A percentile compares a stretch with the other conserved stretches of the same genome.
These are phyloP conservation scores for Scheffersomyces titani DNA, from an alignment of 1,139 yeast genomes.

Conservation along the genomic window DNA sequence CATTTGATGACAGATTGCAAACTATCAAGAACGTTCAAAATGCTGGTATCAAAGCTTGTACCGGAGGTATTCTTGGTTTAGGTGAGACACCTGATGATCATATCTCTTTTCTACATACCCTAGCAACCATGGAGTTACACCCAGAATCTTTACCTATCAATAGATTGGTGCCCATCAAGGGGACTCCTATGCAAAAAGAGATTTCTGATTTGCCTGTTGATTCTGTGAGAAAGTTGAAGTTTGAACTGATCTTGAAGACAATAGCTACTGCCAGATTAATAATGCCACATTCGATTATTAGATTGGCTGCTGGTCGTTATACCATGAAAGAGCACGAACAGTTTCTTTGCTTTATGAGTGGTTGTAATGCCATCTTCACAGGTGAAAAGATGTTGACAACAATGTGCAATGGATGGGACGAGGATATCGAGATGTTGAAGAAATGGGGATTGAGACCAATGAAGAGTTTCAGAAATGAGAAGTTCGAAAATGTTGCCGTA, in stretches of 20 bases:
- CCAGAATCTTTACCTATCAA: slow-evolving; percentile 86
- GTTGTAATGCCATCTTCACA: slow-evolving; percentile 79
- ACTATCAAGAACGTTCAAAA: slow-evolving; percentile 66
- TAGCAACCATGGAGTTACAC: slow-evolving; percentile 66
- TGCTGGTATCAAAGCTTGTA: slow-evolving; percentile 71
- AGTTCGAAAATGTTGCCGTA: not conserved
- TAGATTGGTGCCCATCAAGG: slow-evolving; percentile 73
- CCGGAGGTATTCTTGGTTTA: slow-evolving; percentile 79
- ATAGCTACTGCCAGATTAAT: slow-evolving; percentile 74
- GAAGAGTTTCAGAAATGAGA: slow-evolving; percentile 45
- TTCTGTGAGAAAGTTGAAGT: slow-evolving; percentile 44
- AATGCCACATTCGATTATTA: slow-evolving; percentile 71
- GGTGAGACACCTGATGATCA: slow-evolving; percentile 78
- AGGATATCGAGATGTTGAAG: slow-evolving; percentile 64
- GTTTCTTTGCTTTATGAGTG: slow-evolving; percentile 73
- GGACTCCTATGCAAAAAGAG: slow-evolving; percentile 72
- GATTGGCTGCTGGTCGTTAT: slow-evolving; percentile 80
- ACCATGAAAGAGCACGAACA: slow-evolving; percentile 81
- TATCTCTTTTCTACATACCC: slow-evolving; percentile 64
- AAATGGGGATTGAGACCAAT: slow-evolving; percentile 76
- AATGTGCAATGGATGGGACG: slow-evolving; percentile 85
- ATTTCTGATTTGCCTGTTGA: slow-evolving; percentile 41
- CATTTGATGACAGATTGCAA: slow-evolving; percentile 67
- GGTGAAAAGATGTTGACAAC: slow-evolving; percentile 84
- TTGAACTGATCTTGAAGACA: slow-evolving; percentile 66